These are phyloP conservation scores for Euphorbia lathyris DNA, from an alignment of 345 rosid species.

Conservation along the genomic window DNA sequence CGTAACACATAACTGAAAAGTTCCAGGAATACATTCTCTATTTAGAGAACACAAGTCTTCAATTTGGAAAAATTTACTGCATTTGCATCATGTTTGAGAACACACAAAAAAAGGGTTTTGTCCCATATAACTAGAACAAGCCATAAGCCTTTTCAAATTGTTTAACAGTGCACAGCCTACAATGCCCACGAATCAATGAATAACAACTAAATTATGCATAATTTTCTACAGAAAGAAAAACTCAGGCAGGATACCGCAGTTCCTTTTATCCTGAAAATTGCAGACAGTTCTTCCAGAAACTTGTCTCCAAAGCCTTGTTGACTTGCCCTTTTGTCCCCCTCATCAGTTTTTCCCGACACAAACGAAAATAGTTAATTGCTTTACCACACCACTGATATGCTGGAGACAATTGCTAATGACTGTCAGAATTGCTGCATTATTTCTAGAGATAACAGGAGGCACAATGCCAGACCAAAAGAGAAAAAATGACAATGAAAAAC, in stretches of 20 bases:
- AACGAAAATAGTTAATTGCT: constrained; percentile 1
- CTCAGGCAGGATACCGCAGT: constrained; percentile 12
- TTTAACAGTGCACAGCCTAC: background rate
- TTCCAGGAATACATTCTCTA: constrained; percentile 6
- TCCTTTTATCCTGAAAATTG: background rate
- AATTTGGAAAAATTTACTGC: constrained; percentile 9
- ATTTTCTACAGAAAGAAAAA: background rate
- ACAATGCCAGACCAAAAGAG: constrained; percentile 15
- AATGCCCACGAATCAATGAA: background rate
- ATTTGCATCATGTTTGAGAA: background rate
- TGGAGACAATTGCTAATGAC: constrained; percentile 28
- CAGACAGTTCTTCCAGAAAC: constrained; percentile 6
- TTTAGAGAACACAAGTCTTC: constrained; percentile 9
- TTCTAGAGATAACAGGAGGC: constrained; percentile 14
- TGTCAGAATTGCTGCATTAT: constrained; percentile 27
- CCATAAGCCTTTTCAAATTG: background rate
- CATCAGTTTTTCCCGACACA: constrained; percentile 7
- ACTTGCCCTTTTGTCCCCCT: constrained; percentile 2
- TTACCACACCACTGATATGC: constrained; percentile 5
- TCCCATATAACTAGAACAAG: background rate
- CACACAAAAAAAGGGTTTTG: background rate
- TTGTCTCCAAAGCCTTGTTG: background rate
- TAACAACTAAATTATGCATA: constrained; percentile 2
- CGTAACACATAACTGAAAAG: constrained; percentile 13
- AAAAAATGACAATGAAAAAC: constrained; percentile 15